phyloP scores from a whole-genome alignment of 192 early-diverging fungal genomes.

The Backusella liffmaniae region DNA sequence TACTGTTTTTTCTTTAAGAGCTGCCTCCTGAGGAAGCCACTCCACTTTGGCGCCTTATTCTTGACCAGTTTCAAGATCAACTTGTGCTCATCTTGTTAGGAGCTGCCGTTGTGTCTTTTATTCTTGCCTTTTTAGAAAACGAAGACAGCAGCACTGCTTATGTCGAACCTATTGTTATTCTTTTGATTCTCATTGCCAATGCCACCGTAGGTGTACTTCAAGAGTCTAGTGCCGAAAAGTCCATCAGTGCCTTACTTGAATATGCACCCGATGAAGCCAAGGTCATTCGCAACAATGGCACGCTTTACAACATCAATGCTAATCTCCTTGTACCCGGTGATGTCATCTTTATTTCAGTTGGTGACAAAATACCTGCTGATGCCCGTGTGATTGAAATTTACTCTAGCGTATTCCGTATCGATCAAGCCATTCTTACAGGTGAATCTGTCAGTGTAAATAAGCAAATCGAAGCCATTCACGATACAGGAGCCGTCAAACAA shows the following conservation, averaged over 20 bases:
- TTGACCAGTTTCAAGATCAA: slow-evolving; percentile 99
- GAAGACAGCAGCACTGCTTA: slow-evolving; percentile 74
- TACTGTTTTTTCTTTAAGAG: slow-evolving; percentile 48
- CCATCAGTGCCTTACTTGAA: slow-evolving; percentile 95
- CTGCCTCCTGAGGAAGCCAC: slow-evolving; percentile 90
- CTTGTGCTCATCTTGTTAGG: slow-evolving; percentile 92
- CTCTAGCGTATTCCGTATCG: slow-evolving; percentile 84
- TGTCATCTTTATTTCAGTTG: slow-evolving; percentile 86
- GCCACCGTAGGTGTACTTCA: slow-evolving; percentile 96
- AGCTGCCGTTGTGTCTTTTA: slow-evolving; percentile 90
- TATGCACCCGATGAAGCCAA: slow-evolving; percentile 96
- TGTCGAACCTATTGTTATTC: slow-evolving; percentile 98
- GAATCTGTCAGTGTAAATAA: slow-evolving; percentile 95
- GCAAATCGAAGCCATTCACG: slow-evolving; percentile 59
- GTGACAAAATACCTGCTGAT: slow-evolving; percentile 97
- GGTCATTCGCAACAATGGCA: slow-evolving; percentile 79
- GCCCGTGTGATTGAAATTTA: slow-evolving; percentile 75
- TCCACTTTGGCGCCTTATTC: slow-evolving; percentile 88
- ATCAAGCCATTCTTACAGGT: slow-evolving; percentile 97
- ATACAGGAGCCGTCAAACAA: slow-evolving; percentile 82
- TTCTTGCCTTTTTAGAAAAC: slow-evolving; percentile 88
- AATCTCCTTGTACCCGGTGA: slow-evolving; percentile 94
- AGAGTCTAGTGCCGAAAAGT: slow-evolving; percentile 95
- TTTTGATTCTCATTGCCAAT: slow-evolving; percentile 97
- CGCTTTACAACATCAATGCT: slow-evolving; percentile 63